Conservation (phyloP, 2,329 filamentous ascomycete genomes). For the Penicillium griseofulvum region DNA sequence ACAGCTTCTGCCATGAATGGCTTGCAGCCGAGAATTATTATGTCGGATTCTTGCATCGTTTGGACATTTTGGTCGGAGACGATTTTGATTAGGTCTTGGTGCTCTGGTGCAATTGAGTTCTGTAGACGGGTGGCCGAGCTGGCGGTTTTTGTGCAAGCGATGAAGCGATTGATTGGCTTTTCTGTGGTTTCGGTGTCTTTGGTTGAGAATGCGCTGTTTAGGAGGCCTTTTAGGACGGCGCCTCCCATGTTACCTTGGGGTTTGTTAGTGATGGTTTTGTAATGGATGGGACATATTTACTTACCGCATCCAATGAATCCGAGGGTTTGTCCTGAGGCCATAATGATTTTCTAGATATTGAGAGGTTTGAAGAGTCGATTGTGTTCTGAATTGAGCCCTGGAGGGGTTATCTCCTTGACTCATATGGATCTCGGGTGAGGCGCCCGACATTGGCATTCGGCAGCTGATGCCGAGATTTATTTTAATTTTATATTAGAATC, state of each 20-base stretch:
- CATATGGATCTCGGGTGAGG: not conserved
- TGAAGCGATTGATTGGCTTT: slow-evolving; percentile 28
- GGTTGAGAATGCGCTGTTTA: slow-evolving; percentile 22
- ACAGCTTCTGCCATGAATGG: slow-evolving; percentile 45
- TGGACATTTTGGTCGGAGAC: slow-evolving; percentile 36
- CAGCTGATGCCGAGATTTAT: not conserved
- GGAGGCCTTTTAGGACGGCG: slow-evolving; percentile 35
- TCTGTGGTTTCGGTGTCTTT: not conserved
- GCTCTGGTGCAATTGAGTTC: slow-evolving; percentile 25
- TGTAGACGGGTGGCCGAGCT: slow-evolving; percentile 36
- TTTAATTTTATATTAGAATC: not conserved
- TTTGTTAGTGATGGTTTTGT: slow-evolving; percentile 3
- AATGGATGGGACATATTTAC: not conserved
- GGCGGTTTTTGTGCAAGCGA: slow-evolving; percentile 43
- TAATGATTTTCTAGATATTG: not conserved
- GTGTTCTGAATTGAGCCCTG: not conserved
- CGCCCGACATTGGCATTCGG: not conserved
- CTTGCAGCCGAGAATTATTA: slow-evolving; percentile 49
- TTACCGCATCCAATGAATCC: slow-evolving; percentile 25
- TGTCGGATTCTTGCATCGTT: slow-evolving; percentile 36
- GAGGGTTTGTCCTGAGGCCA: slow-evolving; percentile 13
- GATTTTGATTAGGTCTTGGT: slow-evolving; percentile 33
- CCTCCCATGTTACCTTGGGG: slow-evolving; percentile 37
- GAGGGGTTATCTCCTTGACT: not conserved
- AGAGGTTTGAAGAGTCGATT: not conserved